phyloP scores from a whole-genome alignment of 495 filamentous ascomycete species.

The Podospora pseudoanserina region DNA sequence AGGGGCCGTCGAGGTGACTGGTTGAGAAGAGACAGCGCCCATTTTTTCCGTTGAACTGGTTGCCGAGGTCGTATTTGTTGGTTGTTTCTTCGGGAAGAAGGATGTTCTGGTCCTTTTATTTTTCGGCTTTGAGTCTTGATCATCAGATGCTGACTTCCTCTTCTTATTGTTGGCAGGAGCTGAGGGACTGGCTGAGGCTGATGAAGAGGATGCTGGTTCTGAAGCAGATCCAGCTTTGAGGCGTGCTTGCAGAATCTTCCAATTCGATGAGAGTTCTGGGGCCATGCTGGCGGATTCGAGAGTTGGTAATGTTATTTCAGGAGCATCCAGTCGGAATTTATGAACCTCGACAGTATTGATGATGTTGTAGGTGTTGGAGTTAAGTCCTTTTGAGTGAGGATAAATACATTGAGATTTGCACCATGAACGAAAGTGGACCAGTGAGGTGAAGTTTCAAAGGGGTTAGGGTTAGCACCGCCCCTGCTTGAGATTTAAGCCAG shows the following conservation, averaged over 20 bases:
- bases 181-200: not conserved
- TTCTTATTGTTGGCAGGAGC: not conserved
- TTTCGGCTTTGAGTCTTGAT: not conserved
- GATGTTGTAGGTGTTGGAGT: not conserved
- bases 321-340: not conserved
- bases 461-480: not conserved
- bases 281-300: slow-evolving; percentile 5
- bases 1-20: not conserved
- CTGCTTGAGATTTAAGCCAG: too few species aligned
- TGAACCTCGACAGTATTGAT: not conserved
- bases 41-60: not conserved
- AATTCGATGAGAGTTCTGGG: slow-evolving; percentile 8
- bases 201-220: not conserved
- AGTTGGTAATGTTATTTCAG: not conserved
- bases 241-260: slow-evolving; percentile 9
- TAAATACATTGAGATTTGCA: not conserved
- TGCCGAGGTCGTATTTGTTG: not conserved
- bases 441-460: not conserved
- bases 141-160: not conserved
- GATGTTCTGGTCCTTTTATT: not conserved
- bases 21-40: slow-evolving; percentile 1
- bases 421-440: not conserved
- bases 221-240: slow-evolving; percentile 6
- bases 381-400: not conserved
- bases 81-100: not conserved